Base-by-base conservation (phyloP, 106 monocot species). In the Posidonia australis region DNA sequence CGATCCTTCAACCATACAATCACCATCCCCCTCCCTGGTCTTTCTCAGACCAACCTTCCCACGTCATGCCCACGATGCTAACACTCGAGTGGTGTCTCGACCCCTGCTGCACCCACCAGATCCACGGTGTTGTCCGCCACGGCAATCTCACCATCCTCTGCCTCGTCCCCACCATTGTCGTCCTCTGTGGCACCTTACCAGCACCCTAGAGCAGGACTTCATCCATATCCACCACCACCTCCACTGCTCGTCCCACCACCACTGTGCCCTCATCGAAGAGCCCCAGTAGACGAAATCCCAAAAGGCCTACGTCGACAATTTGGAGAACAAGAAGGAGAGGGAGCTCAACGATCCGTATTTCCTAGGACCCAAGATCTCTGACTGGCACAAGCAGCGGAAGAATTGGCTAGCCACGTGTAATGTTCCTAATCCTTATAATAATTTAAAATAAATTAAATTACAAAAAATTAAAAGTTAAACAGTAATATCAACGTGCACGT, bases 161-260 rank as follows among this genome's bases (percentile, higher is more conserved):
- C 77, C 91, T 92, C 55, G 45, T 84, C 46, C 74, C 87, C 71
- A 92, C 91, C 60, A n/a, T 92, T 79, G 47, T 92, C 67, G 91
- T 92, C 71, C 83, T 92, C 41, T 81, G 91, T 23, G 81, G 91
- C 69, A 86, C 91, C 45, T 69, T 92, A 84, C 81, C 72, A 81
- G 86, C 66, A 92, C 91, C 36, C 91, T 86, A 13, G 54, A 70
- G 54, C 86, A 92, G 67, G 91, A 92, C 57, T 65, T 92, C 67
- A 23, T 69, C 51, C 64, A 84, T 32, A 65, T 91, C 51, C 81
- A 77, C 79, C 70, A 65, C 46, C 78, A 62, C 57, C 78, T 92
- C 47, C 51, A 51, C 29, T 56, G 43, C 67, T 36, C 36, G 36
- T 36, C 36, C 36, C 58, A 41, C 41, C 69, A 47, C 62, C 71